Base-by-base conservation (phyloP, 2,329 filamentous ascomycete genomes). In the Ascochyta clinopodiicola region DNA sequence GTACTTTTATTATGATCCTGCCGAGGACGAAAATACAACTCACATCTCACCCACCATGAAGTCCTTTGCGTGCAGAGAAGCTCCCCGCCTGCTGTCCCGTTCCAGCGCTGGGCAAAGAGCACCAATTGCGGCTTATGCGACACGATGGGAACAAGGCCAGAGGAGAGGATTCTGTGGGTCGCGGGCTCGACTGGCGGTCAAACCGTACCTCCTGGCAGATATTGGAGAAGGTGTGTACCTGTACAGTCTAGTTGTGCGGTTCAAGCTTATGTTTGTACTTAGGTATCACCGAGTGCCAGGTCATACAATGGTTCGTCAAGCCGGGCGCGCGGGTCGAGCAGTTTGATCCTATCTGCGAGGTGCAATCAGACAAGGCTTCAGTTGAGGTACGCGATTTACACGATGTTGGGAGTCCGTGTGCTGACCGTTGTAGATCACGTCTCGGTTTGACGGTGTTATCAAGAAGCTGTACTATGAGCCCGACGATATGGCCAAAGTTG, bases 271-370 rank as follows among this genome's bases (percentile, higher is more conserved):
- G 65, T 34, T 55, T 42, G 47, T 66, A 49, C 49, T 48, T 15
- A 95, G 95, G 95, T 51, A 99, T 98, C 70, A 93, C 95, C 73
- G 95, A 99, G 79, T 96, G 95, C 72, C 95, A 99, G 78, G 91
- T 99, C 70, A 98, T 98, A 70, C 95, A 99, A 81, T 99, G 95
- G 95, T 99, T 98, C 75, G 94, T 99, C 63, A 90, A 97, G 78
- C 92, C 96, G 44, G 94, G 93, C 55, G 95, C 95, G 32, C 88
- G 90, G 54, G 93, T 99, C 67, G 93, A 99, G 80, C 94, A 99
- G 80, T 99, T 96, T 84, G 95, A 96, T 67, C 95, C 94, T 57
- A 84, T 99, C 42, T 99, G 95, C 79, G 95, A 99, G 79, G 96
- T 99, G 39, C 95, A 98, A 76, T 97, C 93, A 69, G 95, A 99